Evolutionary conservation across 148 eudicot species (phyloP), one percentile per base, ranked within the genome.

Genomic region (Drosera capensis): DNA sequence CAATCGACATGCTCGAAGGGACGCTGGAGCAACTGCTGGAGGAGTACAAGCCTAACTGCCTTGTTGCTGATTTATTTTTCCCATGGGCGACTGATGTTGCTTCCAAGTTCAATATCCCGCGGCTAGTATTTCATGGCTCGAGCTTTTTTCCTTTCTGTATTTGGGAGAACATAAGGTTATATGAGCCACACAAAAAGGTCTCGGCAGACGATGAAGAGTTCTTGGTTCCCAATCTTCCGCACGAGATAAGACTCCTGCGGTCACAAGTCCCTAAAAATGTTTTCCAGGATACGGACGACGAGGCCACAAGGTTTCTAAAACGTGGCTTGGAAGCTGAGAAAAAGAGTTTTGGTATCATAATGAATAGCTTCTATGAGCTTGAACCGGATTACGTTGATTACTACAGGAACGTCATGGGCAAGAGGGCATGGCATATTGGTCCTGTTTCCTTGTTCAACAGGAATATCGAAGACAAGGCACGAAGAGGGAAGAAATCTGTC

Each of bases 281-380:
- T 5, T n/a, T 23, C 2, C 14, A 3, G 1, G 45, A 25, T 20
- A 14, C 14, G 21, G 30, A 39, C 20, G 17, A 3, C 36, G 18
- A 14, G 39, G 23, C 7, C 37, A 40, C 26, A 14, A 38, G 7
- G 23, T 15, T 17, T 21, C 19, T 15, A 20, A n/a, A 39, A 11
- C 16, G n/a, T n/a, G 45, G 21, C 7, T 21, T 25, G 0, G 21
- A 45, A 34, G 43, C 36, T 0, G 19, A 20, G 25, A 49, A 25
- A 17, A 25, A 7, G 12, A 42, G 56, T 45, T 34, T 24, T 18
- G 70, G 65, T 25, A 37, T 59, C 7, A 44, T 64, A 14, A 44
- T 70, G 41, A 70, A 70, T 34, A 56, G 59, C 52, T 70, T 64
- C 28, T 55, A 46, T 9, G 63, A 59, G 52, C 42, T 70, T 14